These are phyloP conservation scores for Citropsis articulata DNA, from an alignment of 345 rosid genomes.

Conservation along the genomic window DNA sequence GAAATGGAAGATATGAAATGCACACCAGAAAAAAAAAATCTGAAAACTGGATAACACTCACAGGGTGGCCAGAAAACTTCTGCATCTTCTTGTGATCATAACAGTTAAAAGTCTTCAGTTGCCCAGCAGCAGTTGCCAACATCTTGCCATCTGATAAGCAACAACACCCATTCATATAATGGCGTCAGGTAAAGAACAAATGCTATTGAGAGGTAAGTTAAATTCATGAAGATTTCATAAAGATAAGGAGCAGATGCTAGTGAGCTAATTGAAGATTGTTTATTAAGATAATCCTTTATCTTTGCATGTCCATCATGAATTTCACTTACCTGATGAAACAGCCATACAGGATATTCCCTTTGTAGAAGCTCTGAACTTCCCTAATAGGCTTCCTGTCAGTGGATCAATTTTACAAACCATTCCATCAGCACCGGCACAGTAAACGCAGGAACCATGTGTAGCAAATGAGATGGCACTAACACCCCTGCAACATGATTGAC, in stretches of 20 bases:
- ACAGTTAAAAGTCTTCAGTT: constrained; percentile 67
- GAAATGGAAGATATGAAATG: not conserved
- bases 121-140: constrained; percentile 79
- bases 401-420: constrained; percentile 87
- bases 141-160: constrained; percentile 60
- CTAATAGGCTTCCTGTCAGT: constrained; percentile 56
- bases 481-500: constrained; percentile 58
- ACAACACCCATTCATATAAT: constrained; percentile 9
- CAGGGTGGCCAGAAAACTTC: constrained; percentile 94
- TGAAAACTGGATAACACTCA: constrained; percentile 35
- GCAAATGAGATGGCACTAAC: constrained; percentile 81
- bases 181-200: constrained; percentile 16
- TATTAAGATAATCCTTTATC: not conserved
- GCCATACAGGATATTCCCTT: constrained; percentile 74
- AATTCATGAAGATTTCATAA: constrained; percentile 5
- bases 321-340: constrained; percentile 63
- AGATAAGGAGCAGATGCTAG: not conserved
- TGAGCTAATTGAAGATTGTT: not conserved
- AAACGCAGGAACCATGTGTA: constrained; percentile 46
- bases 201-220: not conserved
- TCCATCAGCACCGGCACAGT: constrained; percentile 90
- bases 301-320: not conserved
- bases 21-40: not conserved
- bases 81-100: constrained; percentile 72
- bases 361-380: constrained; percentile 71